These are phyloP conservation scores for Aspergillus puulaauensis DNA, from an alignment of 2,329 filamentous ascomycete genomes.

Conservation along the genomic window DNA sequence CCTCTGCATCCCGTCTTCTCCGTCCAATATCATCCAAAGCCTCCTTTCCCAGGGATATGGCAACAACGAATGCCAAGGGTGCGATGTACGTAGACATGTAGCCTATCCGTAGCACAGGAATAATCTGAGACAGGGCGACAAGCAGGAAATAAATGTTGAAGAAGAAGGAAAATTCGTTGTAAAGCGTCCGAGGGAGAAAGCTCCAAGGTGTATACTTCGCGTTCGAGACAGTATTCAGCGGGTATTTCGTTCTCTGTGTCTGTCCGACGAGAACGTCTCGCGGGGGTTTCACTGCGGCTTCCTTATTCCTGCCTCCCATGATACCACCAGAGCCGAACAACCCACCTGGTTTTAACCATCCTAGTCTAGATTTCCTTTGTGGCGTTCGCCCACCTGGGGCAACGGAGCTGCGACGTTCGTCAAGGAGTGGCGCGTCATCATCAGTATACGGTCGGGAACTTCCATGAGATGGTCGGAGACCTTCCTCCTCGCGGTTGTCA, in stretches of 20 bases:
- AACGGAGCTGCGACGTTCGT: conserved; percentile 38
- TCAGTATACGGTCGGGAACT: conserved; percentile 56
- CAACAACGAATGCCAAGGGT: conserved; percentile 85
- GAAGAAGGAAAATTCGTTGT: conserved; percentile 99
- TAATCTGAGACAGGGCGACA: conserved; percentile 89
- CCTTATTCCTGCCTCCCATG: conserved; percentile 40
- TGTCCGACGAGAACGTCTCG: conserved; percentile 75
- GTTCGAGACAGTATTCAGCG: conserved; percentile 89
- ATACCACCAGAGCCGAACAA: conserved; percentile 21
- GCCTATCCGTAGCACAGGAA: conserved; percentile 85
- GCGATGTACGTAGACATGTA: conserved; percentile 94
- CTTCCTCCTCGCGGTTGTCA: conserved; percentile 59
- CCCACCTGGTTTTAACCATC: conserved; percentile 60
- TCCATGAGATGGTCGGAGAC: conserved; percentile 59
- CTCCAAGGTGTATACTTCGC: conserved; percentile 96
- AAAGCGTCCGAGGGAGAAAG: conserved; percentile 89
- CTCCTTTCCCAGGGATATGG: conserved; percentile 93
- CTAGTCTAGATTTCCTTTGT: conserved; percentile 57
- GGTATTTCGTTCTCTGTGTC: conserved; percentile 71
- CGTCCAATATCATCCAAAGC: conserved; percentile 89
- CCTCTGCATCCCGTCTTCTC: conserved; percentile 83
- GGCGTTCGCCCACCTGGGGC: conserved; percentile 42
- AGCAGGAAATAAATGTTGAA: conserved; percentile 99
- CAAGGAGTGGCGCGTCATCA: conserved; percentile 70
- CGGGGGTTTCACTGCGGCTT: conserved; percentile 53